Evolutionary conservation across 495 filamentous ascomycete genomes (phyloP).

Genomic region (Aspergillus egyptiacus): DNA sequence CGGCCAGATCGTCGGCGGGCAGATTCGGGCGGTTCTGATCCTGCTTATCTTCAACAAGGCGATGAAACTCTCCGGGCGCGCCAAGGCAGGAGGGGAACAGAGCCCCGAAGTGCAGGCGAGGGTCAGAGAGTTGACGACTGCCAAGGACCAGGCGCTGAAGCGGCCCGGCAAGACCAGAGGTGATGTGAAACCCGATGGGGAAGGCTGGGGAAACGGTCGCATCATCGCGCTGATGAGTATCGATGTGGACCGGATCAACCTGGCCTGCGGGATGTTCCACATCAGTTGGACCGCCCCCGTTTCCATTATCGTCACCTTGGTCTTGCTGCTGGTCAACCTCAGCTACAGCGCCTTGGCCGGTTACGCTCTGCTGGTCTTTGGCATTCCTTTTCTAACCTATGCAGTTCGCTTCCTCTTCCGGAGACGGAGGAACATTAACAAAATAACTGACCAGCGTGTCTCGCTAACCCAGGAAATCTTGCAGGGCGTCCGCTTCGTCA

Average conservation of each 20-base stretch:
- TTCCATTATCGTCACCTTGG: constrained; percentile 66
- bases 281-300: constrained; percentile 83
- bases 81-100: constrained; percentile 60
- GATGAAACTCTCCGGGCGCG: constrained; percentile 72
- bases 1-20: constrained; percentile 74
- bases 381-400: constrained; percentile 65
- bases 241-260: constrained; percentile 85
- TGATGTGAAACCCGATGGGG: constrained; percentile 50
- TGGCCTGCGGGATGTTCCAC: constrained; percentile 81
- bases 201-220: constrained; percentile 85
- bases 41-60: constrained; percentile 74
- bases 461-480: constrained; percentile 89
- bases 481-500: constrained; percentile 86
- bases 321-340: constrained; percentile 76
- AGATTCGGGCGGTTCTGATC: constrained; percentile 67
- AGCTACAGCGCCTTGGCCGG: constrained; percentile 84
- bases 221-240: constrained; percentile 90
- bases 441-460: constrained; percentile 85
- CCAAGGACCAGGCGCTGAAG: constrained; percentile 40
- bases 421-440: constrained; percentile 74
- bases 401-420: constrained; percentile 66
- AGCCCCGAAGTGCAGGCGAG: constrained; percentile 30
- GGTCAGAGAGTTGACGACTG: constrained; percentile 26
- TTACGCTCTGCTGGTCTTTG: constrained; percentile 73
- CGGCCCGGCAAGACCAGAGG: constrained; percentile 29